These are phyloP conservation scores for Amborella trichopoda DNA, from an alignment of 164 flowering plant species.

Conservation along the genomic window DNA sequence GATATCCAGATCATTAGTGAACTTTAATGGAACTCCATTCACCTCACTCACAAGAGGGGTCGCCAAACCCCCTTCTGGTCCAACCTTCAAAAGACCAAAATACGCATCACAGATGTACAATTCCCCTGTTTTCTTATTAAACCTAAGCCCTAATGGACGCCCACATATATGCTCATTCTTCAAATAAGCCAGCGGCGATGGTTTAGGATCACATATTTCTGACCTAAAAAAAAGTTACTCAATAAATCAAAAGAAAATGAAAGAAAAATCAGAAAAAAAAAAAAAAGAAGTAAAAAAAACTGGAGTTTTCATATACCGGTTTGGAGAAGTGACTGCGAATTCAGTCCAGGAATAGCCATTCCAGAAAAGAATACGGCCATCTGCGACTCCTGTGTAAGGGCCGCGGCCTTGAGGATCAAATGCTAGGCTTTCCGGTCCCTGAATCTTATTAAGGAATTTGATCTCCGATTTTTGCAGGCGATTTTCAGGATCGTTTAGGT, in stretches of 20 bases:
- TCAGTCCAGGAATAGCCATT: conserved; percentile 22
- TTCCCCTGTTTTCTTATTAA: conserved; percentile 80
- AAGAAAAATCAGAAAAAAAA: background rate
- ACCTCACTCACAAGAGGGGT: conserved; percentile 55
- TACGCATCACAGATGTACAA: conserved; percentile 97
- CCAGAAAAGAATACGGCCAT: conserved; percentile 50
- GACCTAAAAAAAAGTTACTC: conserved; percentile 25
- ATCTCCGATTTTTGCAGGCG: conserved; percentile 56
- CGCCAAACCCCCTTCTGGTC: conserved; percentile 92
- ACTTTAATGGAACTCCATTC: conserved; percentile 70
- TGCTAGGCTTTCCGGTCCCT: conserved; percentile 66
- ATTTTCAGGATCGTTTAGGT: conserved; percentile 29
- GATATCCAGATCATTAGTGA: conserved; percentile 83
- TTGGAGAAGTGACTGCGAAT: conserved; percentile 22
- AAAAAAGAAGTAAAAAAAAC: background rate
- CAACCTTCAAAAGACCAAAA: conserved; percentile 83
- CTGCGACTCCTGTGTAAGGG: conserved; percentile 78
- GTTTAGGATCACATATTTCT: conserved; percentile 57
- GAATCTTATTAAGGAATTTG: conserved; percentile 43
- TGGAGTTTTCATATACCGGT: conserved; percentile 7
- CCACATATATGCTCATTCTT: conserved; percentile 93
- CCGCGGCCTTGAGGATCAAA: conserved; percentile 69
- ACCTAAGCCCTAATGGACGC: conserved; percentile 85
- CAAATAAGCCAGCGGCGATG: conserved; percentile 47
- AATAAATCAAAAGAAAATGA: background rate